phyloP scores from a whole-genome alignment of 441 rosid species.

The Gossypium lobatum region DNA sequence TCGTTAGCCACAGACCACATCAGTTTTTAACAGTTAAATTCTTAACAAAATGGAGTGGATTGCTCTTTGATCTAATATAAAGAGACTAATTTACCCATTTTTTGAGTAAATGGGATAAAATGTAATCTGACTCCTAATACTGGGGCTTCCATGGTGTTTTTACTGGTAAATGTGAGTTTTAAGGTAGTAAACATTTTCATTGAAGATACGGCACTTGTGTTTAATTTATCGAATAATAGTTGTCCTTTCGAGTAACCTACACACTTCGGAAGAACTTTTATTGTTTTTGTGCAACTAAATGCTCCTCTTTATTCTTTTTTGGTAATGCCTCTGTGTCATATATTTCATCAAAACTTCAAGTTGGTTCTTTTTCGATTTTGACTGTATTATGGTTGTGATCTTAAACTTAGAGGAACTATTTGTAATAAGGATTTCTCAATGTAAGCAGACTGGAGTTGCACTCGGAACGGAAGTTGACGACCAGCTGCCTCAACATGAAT shows the following conservation, averaged over 20 bases:
- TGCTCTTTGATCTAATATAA: no score
- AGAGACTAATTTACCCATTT: no score
- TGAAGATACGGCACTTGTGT: neutral
- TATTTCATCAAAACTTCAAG: neutral
- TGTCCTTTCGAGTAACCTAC: neutral
- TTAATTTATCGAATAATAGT: neutral
- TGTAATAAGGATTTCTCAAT: constrained; percentile 4
- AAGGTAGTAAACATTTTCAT: no score
- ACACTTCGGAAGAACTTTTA: neutral
- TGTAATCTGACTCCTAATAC: no score
- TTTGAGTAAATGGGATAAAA: no score
- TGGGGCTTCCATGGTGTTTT: no score
- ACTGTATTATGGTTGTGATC: neutral
- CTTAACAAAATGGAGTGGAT: no score
- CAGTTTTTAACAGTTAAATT: no score
- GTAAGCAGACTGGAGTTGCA: constrained; percentile 65
- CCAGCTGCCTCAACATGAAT: constrained; percentile 80
- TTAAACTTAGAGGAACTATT: neutral
- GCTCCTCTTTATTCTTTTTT: neutral
- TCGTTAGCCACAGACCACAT: no score
- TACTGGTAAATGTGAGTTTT: no score
- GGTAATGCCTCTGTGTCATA: neutral
- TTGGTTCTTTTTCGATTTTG: neutral
- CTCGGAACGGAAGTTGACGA: constrained; percentile 72
- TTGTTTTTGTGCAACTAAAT: neutral